Base-by-base conservation (phyloP, 345 rosid species). In the Citrus cavaleriei region DNA sequence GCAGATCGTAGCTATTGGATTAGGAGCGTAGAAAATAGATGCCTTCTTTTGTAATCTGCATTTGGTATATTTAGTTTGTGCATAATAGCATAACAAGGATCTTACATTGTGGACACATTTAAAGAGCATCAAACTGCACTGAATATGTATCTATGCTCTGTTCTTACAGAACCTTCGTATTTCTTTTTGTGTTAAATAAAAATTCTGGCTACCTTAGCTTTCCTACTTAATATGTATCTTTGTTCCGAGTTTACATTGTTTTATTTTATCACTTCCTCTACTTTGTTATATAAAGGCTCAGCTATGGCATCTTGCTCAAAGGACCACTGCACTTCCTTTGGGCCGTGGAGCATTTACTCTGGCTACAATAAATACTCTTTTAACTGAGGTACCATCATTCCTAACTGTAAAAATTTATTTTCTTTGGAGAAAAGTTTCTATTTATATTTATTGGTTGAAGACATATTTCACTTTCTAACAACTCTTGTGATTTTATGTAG, bases 321-420 rank as follows among this genome's bases (percentile, higher is more conserved):
- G 98, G 86, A 92, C 97, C 68, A 93, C 99, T 79, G 93, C 97
- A 76, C 98, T 91, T 84, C 99, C 99, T 78, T 77, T 92, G 77
- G 99, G 99, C 68, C 97, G 97, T 76, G 99, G 98, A 67, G 98
- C 99, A 83, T 95, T 95, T 81, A 95, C 99, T 78, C 90, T 94
- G 75, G 95, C 93, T 74, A 94, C 99, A 30, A 93, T 94, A 80
- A 89, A 87, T 83, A 94, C 99, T 79, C 97, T 95, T 72, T 85
- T 95, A 77, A 92, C 97, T 5, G 99, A 95, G 94, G 99, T 90
- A 67, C 25, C 34, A 68, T 57, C 42, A 62, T 64, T 74, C 59
- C 57, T 18, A 59, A 9, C 49, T 55, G 71, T 4, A 7, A 12
- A 25, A 54, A 37, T 63, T 61, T 32, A 24, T 74, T 81, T 62